Conservation (phyloP, 1,284 basidiomycete genomes). For the Mycosarcoma mackinlayi region DNA sequence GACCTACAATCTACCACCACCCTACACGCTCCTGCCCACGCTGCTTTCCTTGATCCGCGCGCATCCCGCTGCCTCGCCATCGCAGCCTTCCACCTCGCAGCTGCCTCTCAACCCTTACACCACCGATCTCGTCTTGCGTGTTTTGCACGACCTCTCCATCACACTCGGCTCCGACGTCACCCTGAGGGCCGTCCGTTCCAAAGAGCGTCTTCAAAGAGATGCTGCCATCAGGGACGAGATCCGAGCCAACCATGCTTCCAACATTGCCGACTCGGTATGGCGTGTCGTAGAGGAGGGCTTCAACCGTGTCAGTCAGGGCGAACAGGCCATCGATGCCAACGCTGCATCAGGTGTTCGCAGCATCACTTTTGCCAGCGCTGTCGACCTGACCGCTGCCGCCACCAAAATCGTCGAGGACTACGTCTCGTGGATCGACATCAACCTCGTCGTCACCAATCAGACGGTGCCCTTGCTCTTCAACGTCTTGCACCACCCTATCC, state of each 20-base stretch:
- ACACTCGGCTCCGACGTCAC: constrained; percentile 66
- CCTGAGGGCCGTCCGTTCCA: constrained; percentile 60
- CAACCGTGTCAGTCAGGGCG: constrained; percentile 44
- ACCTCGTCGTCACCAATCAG: constrained; percentile 89
- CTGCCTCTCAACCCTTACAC: constrained; percentile 85
- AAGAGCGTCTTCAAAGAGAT: constrained; percentile 65
- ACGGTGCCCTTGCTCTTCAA: constrained; percentile 88
- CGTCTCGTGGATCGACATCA: constrained; percentile 98
- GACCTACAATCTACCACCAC: constrained; percentile 86
- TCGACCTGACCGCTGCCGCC: constrained; percentile 77
- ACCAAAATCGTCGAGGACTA: constrained; percentile 91
- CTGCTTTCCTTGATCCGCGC: constrained; percentile 66
- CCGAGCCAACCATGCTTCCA: constrained; percentile 74
- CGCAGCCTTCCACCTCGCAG: constrained; percentile 77
- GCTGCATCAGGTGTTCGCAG: constrained; percentile 71
- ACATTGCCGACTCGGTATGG: constrained; percentile 87
- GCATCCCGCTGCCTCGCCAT: constrained; percentile 69
- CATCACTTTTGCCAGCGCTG: constrained; percentile 69
- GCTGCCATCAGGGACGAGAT: constrained; percentile 66
- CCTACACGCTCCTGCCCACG: constrained; percentile 77
- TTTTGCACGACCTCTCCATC: constrained; percentile 66
- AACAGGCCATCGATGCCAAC: constrained; percentile 16
- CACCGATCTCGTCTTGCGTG: constrained; percentile 73
- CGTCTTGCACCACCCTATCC: constrained; percentile 76
- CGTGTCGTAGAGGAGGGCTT: constrained; percentile 81